Base-by-base conservation (phyloP, 2,329 filamentous ascomycete species). In the Coccinonectria pachysandricola region DNA sequence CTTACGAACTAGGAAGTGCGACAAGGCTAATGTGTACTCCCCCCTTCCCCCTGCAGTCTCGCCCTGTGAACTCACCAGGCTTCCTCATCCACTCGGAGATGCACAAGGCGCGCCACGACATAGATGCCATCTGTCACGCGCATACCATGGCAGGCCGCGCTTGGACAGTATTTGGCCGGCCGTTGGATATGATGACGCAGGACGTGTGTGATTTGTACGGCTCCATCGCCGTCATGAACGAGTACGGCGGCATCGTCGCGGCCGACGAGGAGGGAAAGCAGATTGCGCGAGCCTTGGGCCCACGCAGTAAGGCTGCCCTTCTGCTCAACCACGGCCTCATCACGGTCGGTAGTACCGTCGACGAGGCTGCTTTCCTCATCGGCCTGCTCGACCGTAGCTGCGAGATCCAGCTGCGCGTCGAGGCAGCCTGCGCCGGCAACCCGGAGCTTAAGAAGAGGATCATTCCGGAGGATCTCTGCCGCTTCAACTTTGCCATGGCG, bases 361-460 rank as follows among this genome's bases (percentile, higher is more conserved):
- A 84, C 38, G 79, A 84, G 51, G 79, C 79, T 0, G 76, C 76
- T 0, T 83, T 74, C 48, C 50, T 81, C 29, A 82, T 79, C 48
- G 74, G 71, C 0, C 57, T 75, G 5, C 64, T 82, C 54, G 79
- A 84, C 49, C 63, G 71, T 15, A 71, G 65, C 8, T 84, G 79
- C 45, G 64, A 71, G 8, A 30, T 47, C 10, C 35, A 49, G 24
- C 32, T 53, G 3, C 31, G 52, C 5, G 33, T 48, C 7, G 45
- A 54, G 28, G 40, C 49, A 8, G 45, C 47, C 0, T 43, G 45
- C 2, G 43, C 44, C 12, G 53, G 55, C 16, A 53, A 52, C 35
- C 44, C 49, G n/a, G 46, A 45, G 23, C 39, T 65, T 14, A 43
- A 54, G 25, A 64, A 63, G 53, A 46, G 43, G 18, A 33, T 62